Evolutionary conservation across 2,329 filamentous ascomycete species (phyloP).

Genomic region (Colletotrichum musae): DNA sequence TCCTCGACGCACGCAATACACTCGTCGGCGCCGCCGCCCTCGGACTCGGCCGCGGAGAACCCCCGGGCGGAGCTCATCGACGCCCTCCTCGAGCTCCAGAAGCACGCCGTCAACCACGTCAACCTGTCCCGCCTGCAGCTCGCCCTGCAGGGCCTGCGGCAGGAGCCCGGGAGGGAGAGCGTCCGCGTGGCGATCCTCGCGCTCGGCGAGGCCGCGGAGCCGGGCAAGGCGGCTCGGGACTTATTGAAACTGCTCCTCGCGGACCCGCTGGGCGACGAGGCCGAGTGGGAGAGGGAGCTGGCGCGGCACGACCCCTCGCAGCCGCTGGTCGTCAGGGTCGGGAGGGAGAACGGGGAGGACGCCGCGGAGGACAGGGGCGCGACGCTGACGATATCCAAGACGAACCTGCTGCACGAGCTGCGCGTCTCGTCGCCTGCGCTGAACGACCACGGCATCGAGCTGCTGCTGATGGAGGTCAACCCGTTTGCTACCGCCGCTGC

Average conservation of each 20-base stretch:
- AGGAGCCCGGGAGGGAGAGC: constrained; percentile 69
- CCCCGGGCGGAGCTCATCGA: constrained; percentile 70
- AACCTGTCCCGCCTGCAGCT: constrained; percentile 81
- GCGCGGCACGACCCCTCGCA: constrained; percentile 63
- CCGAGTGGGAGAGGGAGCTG: constrained; percentile 77
- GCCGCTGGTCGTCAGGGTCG: constrained; percentile 73
- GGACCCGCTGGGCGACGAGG: constrained; percentile 75
- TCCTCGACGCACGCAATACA: constrained; percentile 28
- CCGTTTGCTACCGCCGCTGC: constrained; percentile 54
- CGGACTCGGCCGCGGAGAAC: constrained; percentile 44
- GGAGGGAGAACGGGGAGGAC: constrained; percentile 17
- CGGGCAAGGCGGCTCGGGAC: constrained; percentile 68
- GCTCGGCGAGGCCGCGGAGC: constrained; percentile 55
- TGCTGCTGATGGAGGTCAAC: constrained; percentile 70
- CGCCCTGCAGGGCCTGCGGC: constrained; percentile 75
- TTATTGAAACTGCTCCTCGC: constrained; percentile 79
- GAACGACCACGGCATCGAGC: constrained; percentile 74
- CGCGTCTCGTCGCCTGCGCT: constrained; percentile 74
- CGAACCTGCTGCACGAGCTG: constrained; percentile 68
- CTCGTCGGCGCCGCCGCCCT: constrained; percentile 26
- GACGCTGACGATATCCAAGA: constrained; percentile 43
- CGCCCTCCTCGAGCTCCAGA: constrained; percentile 72
- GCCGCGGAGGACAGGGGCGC: not conserved
- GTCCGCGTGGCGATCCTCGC: constrained; percentile 72
- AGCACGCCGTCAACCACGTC: constrained; percentile 72